phyloP scores from a whole-genome alignment of 495 filamentous ascomycete genomes.

The Ramalina peruviana region DNA sequence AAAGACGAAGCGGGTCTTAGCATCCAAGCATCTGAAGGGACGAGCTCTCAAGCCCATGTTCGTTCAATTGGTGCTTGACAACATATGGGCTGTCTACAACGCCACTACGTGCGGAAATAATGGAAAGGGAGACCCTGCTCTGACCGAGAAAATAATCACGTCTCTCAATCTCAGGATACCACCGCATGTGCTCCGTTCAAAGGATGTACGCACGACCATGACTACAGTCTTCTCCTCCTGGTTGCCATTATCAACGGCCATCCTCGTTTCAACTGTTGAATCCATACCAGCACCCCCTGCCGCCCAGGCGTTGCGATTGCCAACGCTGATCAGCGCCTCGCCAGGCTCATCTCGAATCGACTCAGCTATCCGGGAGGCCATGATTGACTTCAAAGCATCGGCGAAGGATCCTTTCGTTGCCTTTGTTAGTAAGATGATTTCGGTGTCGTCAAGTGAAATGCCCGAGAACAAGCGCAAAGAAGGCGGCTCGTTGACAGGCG shows the following conservation, averaged over 20 bases:
- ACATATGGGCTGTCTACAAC: constrained; percentile 92
- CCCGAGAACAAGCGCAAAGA: constrained; percentile 60
- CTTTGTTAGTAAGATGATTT: constrained; percentile 97
- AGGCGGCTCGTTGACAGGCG: constrained; percentile 57
- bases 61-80: constrained; percentile 90
- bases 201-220: constrained; percentile 71
- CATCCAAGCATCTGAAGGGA: constrained; percentile 85
- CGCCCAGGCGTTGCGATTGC: constrained; percentile 75
- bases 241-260: constrained; percentile 84
- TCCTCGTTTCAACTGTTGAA: constrained; percentile 87
- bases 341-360: constrained; percentile 63
- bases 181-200: constrained; percentile 67
- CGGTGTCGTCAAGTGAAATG: constrained; percentile 81
- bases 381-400: constrained; percentile 60
- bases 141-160: constrained; percentile 90
- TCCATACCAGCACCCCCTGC: constrained; percentile 71
- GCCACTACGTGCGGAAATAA: constrained; percentile 72
- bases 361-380: constrained; percentile 54
- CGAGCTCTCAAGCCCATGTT: constrained; percentile 90
- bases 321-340: constrained; percentile 63
- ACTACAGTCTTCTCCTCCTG: constrained; percentile 77
- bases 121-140: constrained; percentile 67
- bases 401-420: constrained; percentile 69
- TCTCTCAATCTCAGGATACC: constrained; percentile 73
- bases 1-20: constrained; percentile 88